Evolutionary conservation across 495 filamentous ascomycete species (phyloP).

Genomic region (Podospora fimiseda): DNA sequence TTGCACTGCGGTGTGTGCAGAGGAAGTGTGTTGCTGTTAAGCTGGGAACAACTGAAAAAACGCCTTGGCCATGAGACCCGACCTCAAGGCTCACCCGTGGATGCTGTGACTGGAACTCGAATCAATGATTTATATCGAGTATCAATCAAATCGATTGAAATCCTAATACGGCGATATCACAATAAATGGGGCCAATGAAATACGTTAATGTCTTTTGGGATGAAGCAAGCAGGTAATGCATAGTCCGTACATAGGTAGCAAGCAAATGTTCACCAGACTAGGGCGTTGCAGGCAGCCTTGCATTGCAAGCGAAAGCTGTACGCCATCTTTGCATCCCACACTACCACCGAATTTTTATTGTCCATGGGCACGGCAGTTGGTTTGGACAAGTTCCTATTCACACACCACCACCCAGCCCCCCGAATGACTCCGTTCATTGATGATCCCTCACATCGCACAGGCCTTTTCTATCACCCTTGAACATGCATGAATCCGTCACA

Average conservation of each 20-base stretch:
- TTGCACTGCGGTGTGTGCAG: neutral
- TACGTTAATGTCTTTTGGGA: no score
- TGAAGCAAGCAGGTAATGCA: no score
- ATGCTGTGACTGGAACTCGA: neutral
- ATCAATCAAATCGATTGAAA: slow-evolving; percentile 10
- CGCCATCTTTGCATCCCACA: neutral
- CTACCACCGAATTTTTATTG: slow-evolving; percentile 9
- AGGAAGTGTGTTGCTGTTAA: slow-evolving; percentile 21
- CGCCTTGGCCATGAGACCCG: neutral
- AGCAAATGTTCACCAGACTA: slow-evolving; percentile 16
- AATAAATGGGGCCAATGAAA: no score
- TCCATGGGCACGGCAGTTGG: neutral
- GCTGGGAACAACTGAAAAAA: neutral
- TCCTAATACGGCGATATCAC: neutral
- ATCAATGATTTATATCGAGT: slow-evolving; percentile 13
- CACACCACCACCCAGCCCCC: slow-evolving; percentile 2
- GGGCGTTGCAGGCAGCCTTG: slow-evolving; percentile 23
- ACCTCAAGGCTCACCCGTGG: neutral
- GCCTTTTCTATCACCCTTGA: neutral
- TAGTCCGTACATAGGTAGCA: slow-evolving; percentile 5
- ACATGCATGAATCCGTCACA: slow-evolving; percentile 1
- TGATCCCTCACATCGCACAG: slow-evolving; percentile 8
- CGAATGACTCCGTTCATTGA: slow-evolving; percentile 13
- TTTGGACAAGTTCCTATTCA: slow-evolving; percentile 2
- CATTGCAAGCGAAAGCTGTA: slow-evolving; percentile 1